These are phyloP conservation scores for Spatholobus suberectus DNA, from an alignment of 306 rosid species.

Conservation along the genomic window DNA sequence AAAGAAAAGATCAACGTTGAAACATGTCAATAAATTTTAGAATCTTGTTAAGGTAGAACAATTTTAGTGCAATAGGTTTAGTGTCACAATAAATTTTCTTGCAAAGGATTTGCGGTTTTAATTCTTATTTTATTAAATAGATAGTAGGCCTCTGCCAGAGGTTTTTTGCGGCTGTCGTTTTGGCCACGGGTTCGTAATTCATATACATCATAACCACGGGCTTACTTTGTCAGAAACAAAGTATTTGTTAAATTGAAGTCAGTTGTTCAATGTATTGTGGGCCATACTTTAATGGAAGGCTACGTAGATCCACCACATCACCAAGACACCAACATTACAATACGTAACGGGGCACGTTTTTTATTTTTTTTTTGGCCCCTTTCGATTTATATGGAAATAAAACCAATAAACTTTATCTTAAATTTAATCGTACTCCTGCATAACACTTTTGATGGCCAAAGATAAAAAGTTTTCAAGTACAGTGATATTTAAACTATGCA, in stretches of 20 bases:
- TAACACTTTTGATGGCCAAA: not conserved
- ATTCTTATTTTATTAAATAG: not conserved
- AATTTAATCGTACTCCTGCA: not conserved
- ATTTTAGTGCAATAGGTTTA: no score
- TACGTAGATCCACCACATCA: slow-evolving; percentile 8
- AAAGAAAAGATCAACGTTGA: not conserved
- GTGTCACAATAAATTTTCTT: no score
- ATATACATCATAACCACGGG: no score
- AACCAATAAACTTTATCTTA: not conserved
- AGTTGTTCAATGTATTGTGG: not conserved
- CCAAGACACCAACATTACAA: not conserved
- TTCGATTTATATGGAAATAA: not conserved
- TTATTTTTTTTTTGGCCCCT: not conserved
- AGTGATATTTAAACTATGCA: not conserved
- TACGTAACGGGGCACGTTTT: not conserved
- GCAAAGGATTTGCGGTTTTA: slow-evolving; percentile 10
- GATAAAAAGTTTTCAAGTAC: not conserved
- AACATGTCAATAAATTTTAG: not conserved
- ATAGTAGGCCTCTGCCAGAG: not conserved
- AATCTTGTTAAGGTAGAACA: not conserved
- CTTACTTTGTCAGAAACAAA: not conserved
- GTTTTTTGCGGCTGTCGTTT: no score
- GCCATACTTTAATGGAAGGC: not conserved
- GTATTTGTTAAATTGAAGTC: not conserved
- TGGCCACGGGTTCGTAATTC: no score